Evolutionary conservation across 192 early-diverging fungal genomes (phyloP).

Genomic region (Umbelopsis sp.): DNA sequence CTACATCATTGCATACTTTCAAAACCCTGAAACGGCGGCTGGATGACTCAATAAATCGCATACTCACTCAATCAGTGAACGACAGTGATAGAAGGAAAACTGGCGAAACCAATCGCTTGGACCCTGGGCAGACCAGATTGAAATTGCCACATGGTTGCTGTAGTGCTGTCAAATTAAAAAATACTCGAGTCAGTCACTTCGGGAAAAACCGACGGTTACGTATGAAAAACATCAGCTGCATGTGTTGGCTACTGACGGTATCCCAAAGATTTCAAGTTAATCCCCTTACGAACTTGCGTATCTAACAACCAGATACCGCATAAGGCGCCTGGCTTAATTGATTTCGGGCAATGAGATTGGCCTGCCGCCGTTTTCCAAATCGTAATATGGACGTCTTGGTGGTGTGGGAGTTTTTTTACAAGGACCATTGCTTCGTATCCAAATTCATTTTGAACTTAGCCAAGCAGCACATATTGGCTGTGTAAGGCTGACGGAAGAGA

Average conservation of each 20-base stretch:
- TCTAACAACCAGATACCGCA: too few species aligned
- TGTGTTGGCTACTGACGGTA: not conserved
- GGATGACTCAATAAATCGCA: too few species aligned
- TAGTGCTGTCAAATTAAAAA: not conserved
- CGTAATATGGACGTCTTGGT: slow-evolving; percentile 9
- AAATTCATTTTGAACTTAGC: slow-evolving; percentile 12
- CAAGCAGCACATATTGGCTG: not conserved
- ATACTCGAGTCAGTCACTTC: not conserved
- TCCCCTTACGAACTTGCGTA: too few species aligned
- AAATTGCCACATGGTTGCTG: slow-evolving; percentile 13
- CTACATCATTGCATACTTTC: too few species aligned
- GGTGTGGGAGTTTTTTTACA: not conserved
- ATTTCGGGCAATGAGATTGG: slow-evolving; percentile 1
- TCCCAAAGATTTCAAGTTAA: not conserved
- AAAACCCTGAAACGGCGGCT: too few species aligned
- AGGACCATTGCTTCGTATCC: not conserved
- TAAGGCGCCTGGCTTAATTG: slow-evolving; percentile 7
- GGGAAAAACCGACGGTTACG: not conserved
- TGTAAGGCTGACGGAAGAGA: too few species aligned
- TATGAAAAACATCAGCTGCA: not conserved
- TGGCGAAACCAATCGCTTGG: not conserved
- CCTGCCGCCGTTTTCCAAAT: slow-evolving; percentile 11
- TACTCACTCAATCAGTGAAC: too few species aligned
- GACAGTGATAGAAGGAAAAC: not conserved
- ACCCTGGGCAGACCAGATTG: not conserved